Conservation (phyloP, 2,329 filamentous ascomycete genomes). For the Nemania sp. region DNA sequence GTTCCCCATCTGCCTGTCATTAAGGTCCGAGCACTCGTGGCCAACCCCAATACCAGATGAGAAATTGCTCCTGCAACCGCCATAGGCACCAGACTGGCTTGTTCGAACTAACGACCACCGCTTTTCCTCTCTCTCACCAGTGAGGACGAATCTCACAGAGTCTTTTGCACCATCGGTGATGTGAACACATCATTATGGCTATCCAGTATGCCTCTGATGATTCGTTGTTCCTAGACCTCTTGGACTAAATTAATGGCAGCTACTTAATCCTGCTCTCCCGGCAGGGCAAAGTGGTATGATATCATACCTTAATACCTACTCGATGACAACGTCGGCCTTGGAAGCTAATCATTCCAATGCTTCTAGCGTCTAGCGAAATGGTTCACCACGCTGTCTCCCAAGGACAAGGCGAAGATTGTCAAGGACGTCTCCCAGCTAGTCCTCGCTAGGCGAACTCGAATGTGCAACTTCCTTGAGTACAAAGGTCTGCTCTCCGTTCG, state of each 20-base stretch:
- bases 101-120: constrained; percentile 5
- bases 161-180: constrained; percentile 42
- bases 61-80: constrained; percentile 43
- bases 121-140: constrained; percentile 11
- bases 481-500: constrained; percentile 73
- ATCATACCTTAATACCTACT: constrained; percentile 50
- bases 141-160: constrained; percentile 18
- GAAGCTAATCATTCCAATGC: constrained; percentile 43
- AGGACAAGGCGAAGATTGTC: constrained; percentile 99
- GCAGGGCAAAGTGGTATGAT: constrained; percentile 97
- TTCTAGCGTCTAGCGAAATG: constrained; percentile 99
- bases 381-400: constrained; percentile 98
- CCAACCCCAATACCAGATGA: constrained; percentile 47
- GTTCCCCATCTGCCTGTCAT: not conserved
- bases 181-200: constrained; percentile 57
- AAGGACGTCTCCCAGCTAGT: constrained; percentile 99
- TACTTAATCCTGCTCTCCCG: constrained; percentile 97
- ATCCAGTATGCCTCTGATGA: constrained; percentile 59
- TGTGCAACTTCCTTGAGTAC: constrained; percentile 99
- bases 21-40: constrained; percentile 43
- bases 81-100: constrained; percentile 12
- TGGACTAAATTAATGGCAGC: constrained; percentile 62
- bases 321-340: constrained; percentile 43
- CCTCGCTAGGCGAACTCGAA: constrained; percentile 92
- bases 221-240: constrained; percentile 17